phyloP scores from a whole-genome alignment of 2,329 filamentous ascomycete species.

The Fusarium concolor region DNA sequence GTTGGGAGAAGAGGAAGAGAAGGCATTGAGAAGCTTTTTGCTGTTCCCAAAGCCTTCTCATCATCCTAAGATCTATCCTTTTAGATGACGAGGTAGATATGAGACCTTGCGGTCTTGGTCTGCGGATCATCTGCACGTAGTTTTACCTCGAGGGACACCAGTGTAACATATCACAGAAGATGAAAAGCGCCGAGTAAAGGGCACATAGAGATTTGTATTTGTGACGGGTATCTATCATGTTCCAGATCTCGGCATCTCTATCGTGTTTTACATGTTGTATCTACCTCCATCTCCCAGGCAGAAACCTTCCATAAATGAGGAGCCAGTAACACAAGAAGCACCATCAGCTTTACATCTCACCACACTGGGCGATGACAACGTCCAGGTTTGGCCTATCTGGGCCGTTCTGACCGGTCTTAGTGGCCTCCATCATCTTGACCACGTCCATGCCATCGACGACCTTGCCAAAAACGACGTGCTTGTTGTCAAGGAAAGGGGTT shows the following conservation, averaged over 20 bases:
- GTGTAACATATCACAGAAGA: conserved; percentile 28
- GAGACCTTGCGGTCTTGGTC: background rate
- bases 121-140: background rate
- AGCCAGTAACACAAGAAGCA: background rate
- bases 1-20: background rate
- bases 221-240: conserved; percentile 37
- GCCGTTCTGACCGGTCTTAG: conserved; percentile 78
- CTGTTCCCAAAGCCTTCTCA: background rate
- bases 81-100: background rate
- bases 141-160: conserved; percentile 5
- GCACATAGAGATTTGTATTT: conserved; percentile 23
- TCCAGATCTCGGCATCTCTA: conserved; percentile 23
- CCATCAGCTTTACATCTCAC: conserved; percentile 78
- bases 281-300: background rate
- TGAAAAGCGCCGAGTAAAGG: conserved; percentile 34
- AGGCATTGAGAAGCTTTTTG: background rate
- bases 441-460: conserved; percentile 92
- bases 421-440: conserved; percentile 91
- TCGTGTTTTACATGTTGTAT: background rate
- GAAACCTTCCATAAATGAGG: background rate
- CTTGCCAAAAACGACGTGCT: conserved; percentile 95
- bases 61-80: background rate
- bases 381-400: conserved; percentile 88
- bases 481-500: conserved; percentile 88
- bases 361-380: conserved; percentile 86